Percentiles rank a stretch among this genome's conserved stretches.
Evolutionary conservation across 192 early-diverging fungal genomes (phyloP).

Genomic region (Backusella mclennaniae): DNA sequence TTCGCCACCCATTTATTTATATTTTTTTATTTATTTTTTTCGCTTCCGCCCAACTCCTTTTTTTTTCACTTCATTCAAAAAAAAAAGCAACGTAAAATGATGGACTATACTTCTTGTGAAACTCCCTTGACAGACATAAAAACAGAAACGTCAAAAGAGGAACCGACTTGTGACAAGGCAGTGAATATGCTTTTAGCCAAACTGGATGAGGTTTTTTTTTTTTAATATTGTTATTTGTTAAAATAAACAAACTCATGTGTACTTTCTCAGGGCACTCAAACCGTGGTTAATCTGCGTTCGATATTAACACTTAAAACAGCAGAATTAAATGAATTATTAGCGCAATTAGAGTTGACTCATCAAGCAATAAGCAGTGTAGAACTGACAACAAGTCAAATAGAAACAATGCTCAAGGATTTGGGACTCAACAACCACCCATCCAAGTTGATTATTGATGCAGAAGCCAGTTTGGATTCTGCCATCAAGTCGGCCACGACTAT

Average conservation of each 20-base stretch:
- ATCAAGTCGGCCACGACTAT: conserved; percentile 22
- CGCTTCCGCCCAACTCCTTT: neutral
- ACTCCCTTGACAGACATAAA: neutral
- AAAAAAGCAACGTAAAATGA: neutral
- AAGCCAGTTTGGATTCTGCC: conserved; percentile 23
- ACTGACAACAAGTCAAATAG: conserved; percentile 23
- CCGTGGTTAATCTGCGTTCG: conserved; percentile 26
- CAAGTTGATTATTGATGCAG: conserved; percentile 20
- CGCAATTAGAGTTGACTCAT: conserved; percentile 22
- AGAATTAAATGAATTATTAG: conserved; percentile 24
- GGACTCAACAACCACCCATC: conserved; percentile 12
- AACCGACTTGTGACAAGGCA: neutral
- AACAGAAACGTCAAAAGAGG: neutral
- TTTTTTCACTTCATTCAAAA: neutral
- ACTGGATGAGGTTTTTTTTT: conserved; percentile 3
- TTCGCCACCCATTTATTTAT: neutral
- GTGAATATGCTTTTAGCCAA: conserved; percentile 16
- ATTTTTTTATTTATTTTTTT: neutral
- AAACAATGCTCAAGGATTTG: conserved; percentile 26
- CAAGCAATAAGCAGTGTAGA: conserved; percentile 25
- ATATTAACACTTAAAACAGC: conserved; percentile 27
- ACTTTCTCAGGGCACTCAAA: conserved; percentile 18
- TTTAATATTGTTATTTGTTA: neutral
- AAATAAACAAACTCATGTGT: neutral
- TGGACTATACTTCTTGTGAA: conserved; percentile 4